These are phyloP conservation scores for Lasiodiplodia sp. DNA, from an alignment of 2,329 filamentous ascomycete genomes.

Conservation along the genomic window DNA sequence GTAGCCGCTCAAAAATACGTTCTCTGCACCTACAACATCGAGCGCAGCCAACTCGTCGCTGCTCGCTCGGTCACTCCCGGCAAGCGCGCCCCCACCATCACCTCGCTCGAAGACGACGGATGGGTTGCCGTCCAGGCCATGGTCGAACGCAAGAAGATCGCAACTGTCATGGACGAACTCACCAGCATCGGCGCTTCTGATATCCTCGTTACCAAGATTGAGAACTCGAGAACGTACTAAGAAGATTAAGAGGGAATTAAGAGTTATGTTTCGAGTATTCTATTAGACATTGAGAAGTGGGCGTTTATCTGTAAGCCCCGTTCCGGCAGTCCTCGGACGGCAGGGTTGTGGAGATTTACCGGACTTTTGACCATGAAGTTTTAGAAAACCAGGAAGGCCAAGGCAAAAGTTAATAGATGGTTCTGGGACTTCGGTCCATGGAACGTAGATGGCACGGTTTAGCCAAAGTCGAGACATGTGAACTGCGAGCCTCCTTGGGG, in stretches of 20 bases:
- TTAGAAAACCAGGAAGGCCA: not conserved
- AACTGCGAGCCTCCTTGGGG: not conserved
- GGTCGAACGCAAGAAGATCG: conserved; percentile 88
- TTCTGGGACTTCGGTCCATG: not conserved
- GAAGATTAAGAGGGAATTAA: not conserved
- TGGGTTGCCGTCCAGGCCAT: conserved; percentile 97
- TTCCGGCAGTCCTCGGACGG: not conserved
- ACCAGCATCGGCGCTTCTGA: conserved; percentile 79
- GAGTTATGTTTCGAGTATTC: not conserved
- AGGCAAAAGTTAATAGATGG: not conserved
- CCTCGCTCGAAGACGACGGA: conserved; percentile 82
- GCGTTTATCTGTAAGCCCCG: not conserved
- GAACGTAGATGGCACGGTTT: not conserved
- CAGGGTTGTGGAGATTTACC: not conserved
- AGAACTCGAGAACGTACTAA: conserved; percentile 69
- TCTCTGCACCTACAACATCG: conserved; percentile 95
- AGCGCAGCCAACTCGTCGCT: conserved; percentile 69
- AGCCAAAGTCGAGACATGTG: not conserved
- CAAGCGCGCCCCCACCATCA: conserved; percentile 91
- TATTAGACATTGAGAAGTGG: not conserved
- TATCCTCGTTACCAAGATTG: conserved; percentile 84
- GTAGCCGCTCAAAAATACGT: conserved; percentile 87
- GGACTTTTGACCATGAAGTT: not conserved
- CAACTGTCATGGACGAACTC: conserved; percentile 85
- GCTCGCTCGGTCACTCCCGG: conserved; percentile 86